These are phyloP conservation scores for Capillidium heterosporum DNA, from an alignment of 371 early-diverging fungal species.

Conservation along the genomic window DNA sequence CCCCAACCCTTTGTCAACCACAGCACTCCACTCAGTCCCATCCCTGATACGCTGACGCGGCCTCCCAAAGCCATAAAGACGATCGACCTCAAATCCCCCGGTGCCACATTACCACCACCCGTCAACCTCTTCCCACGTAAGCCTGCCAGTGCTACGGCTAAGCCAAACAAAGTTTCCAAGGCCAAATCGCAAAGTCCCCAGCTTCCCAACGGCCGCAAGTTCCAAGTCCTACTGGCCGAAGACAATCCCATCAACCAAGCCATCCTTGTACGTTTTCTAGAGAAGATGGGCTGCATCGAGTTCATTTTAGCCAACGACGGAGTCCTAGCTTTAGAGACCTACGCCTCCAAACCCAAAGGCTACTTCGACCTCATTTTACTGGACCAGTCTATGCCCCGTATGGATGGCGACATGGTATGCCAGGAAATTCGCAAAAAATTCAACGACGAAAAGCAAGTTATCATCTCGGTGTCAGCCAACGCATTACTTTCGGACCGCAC, in stretches of 20 bases:
- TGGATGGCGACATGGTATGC: constrained; percentile 7
- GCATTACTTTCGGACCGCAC: constrained; percentile 3
- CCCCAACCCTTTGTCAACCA: no score
- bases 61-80: background rate
- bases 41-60: background rate
- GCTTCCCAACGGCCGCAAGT: background rate
- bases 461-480: constrained; percentile 7
- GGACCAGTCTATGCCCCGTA: constrained; percentile 7
- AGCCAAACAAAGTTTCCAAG: background rate
- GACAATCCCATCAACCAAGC: constrained; percentile 7
- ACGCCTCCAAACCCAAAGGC: background rate
- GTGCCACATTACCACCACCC: background rate
- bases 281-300: constrained; percentile 3
- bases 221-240: constrained; percentile 7
- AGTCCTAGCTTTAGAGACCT: constrained; percentile 3
- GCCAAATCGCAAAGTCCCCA: background rate
- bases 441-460: background rate
- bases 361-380: constrained; percentile 4
- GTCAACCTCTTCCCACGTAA: background rate
- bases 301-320: constrained; percentile 3
- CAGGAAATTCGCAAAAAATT: constrained; percentile 3
- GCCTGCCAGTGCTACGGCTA: background rate
- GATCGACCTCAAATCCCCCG: background rate
- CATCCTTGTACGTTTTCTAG: constrained; percentile 3
- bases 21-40: background rate